phyloP scores from a whole-genome alignment of 1,284 basidiomycete species.

The Hymenochaete sp. region DNA sequence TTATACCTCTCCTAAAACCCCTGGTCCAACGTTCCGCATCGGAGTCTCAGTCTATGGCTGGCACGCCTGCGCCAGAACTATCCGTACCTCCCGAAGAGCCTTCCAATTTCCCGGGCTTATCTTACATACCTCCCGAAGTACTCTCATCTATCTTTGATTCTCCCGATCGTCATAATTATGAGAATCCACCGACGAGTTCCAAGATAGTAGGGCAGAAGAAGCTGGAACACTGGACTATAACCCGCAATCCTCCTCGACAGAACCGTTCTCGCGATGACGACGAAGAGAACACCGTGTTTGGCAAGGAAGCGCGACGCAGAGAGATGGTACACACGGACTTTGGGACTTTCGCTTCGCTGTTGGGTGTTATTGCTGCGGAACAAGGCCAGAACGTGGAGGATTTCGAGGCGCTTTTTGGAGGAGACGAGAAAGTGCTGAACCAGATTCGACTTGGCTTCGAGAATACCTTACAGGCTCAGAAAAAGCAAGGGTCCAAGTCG shows the following conservation, averaged over 20 bases:
- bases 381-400: constrained; percentile 34
- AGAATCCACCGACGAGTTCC: constrained; percentile 1
- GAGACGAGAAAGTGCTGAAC: constrained; percentile 31
- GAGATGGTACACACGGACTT: constrained; percentile 51
- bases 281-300: constrained; percentile 32
- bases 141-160: too few species aligned
- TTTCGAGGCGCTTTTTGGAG: constrained; percentile 26
- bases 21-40: constrained; percentile 20
- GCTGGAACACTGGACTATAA: constrained; percentile 34
- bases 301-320: constrained; percentile 32
- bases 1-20: constrained; percentile 49
- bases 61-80: constrained; percentile 3
- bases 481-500: background rate
- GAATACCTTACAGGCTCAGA: too few species aligned
- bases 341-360: constrained; percentile 48
- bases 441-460: constrained; percentile 24
- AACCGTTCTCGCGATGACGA: constrained; percentile 46
- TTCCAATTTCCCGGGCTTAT: background rate
- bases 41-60: background rate
- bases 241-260: constrained; percentile 32
- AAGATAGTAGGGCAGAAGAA: constrained; percentile 20
- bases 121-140: constrained; percentile 1
- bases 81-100: constrained; percentile 10
- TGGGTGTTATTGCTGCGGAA: constrained; percentile 40
- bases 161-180: constrained; percentile 5